Percentiles rank a stretch among this genome's conserved stretches.
These are phyloP conservation scores for Knufia petricola DNA, from an alignment of 2,329 filamentous ascomycete species.

Conservation along the genomic window DNA sequence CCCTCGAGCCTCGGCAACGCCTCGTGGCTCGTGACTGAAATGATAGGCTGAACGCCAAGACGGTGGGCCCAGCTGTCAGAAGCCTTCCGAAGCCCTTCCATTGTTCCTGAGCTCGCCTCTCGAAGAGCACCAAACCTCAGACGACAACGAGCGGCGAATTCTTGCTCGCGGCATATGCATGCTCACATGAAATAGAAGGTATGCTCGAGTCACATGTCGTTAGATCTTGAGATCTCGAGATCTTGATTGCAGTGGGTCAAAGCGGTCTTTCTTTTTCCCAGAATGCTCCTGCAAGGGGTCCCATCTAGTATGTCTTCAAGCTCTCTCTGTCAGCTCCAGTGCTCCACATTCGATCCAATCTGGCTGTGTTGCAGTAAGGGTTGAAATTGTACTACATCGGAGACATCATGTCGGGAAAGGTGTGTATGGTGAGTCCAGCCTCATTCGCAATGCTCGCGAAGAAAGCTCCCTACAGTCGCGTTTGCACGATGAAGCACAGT, in stretches of 20 bases:
- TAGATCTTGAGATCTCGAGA: too few relatives aligned
- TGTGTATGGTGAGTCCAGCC: not conserved
- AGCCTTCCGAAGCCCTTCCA: not conserved
- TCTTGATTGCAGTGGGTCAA: not conserved
- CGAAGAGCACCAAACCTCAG: not conserved
- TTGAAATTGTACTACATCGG: conserved; percentile 6
- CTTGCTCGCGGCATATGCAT: not conserved
- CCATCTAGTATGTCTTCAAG: not conserved
- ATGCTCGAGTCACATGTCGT: too few relatives aligned
- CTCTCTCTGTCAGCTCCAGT: not conserved
- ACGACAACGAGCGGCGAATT: not conserved
- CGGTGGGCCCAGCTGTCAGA: too few relatives aligned
- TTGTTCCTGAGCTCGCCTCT: not conserved
- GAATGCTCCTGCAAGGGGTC: not conserved
- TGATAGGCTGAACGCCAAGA: too few relatives aligned
- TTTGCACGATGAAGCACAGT: not conserved
- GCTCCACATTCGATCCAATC: conserved; percentile 2
- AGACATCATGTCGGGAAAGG: not conserved
- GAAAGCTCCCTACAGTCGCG: not conserved
- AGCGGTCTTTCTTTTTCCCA: not conserved
- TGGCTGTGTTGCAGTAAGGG: conserved; percentile 7
- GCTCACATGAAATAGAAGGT: too few relatives aligned
- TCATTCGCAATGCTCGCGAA: not conserved
- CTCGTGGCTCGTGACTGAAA: too few relatives aligned
- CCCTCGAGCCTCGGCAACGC: too few relatives aligned